phyloP scores from a whole-genome alignment of 2,329 filamentous ascomycete genomes.

The Fusarium annulatum region DNA sequence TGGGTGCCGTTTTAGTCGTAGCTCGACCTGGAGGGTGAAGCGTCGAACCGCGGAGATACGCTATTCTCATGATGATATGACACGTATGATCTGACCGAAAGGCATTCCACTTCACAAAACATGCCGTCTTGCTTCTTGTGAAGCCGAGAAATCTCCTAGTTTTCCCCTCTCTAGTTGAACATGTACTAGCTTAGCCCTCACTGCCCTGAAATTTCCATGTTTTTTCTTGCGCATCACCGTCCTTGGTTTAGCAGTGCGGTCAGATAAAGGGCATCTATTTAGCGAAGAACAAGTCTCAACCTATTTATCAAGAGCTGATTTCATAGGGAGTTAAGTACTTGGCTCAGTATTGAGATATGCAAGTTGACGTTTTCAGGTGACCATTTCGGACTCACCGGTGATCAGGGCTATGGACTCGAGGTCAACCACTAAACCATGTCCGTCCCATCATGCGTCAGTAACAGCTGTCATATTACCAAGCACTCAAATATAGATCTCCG shows the following conservation, averaged over 20 bases:
- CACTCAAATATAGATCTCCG: not conserved
- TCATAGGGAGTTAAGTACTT: not conserved
- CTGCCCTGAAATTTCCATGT: rapidly evolving
- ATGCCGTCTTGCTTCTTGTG: not conserved
- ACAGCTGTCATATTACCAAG: not conserved
- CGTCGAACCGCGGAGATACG: not conserved
- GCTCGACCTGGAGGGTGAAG: too few relatives aligned
- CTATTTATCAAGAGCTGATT: rapidly evolving
- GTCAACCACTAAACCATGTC: not conserved
- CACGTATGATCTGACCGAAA: not conserved
- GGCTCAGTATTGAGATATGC: not conserved
- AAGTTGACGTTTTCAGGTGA: not conserved
- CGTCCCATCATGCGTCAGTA: not conserved
- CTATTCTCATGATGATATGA: not conserved
- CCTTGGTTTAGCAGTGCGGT: too few relatives aligned
- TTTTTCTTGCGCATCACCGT: rapidly evolving
- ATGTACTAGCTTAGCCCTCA: not conserved
- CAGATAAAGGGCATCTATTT: not conserved
- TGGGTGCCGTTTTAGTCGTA: not conserved
- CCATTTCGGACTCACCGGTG: not conserved
- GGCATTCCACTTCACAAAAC: not conserved
- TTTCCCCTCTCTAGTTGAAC: too few relatives aligned
- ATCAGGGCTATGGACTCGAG: not conserved
- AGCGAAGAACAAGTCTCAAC: not conserved
- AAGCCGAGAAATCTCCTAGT: not conserved